Percentiles rank a stretch among this genome's conserved stretches.
Evolutionary conservation across 371 early-diverging fungal species (phyloP).

Genomic region (Syncephalastrum monosporum): DNA sequence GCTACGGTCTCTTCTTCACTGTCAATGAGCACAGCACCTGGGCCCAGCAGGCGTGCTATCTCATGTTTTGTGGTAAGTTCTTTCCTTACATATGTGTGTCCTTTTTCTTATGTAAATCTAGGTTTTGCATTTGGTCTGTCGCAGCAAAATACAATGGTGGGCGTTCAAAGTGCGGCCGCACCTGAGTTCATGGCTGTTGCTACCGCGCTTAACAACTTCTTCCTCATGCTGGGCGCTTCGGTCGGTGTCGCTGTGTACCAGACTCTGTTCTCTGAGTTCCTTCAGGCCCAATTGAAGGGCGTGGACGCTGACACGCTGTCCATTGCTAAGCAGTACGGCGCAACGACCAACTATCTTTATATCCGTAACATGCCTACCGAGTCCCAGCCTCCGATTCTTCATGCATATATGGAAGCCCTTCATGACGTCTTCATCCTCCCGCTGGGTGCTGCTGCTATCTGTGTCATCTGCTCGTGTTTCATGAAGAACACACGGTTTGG

Average conservation of each 20-base stretch:
- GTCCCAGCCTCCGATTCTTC: conserved; percentile 40
- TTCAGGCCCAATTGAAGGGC: conserved; percentile 15
- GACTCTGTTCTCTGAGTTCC: conserved; percentile 20
- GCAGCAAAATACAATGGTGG: conserved; percentile 62
- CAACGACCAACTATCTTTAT: conserved; percentile 28
- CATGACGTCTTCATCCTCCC: conserved; percentile 56
- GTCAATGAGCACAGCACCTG: conserved; percentile 31
- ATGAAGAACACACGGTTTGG: conserved; percentile 38
- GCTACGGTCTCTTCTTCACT: conserved; percentile 42
- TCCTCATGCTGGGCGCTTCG: conserved; percentile 37
- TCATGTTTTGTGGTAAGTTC: conserved; percentile 31
- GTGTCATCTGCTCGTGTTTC: conserved; percentile 48
- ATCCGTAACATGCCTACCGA: conserved; percentile 32
- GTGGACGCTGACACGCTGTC: conserved; percentile 18
- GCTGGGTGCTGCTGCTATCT: conserved; percentile 53
- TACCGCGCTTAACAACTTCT: conserved; percentile 44
- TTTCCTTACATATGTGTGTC: no score
- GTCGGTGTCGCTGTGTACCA: conserved; percentile 41
- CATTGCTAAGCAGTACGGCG: conserved; percentile 23
- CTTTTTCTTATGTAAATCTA: neutral
- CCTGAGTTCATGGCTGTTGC: conserved; percentile 61
- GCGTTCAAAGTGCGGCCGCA: conserved; percentile 53
- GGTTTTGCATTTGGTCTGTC: conserved; percentile 59
- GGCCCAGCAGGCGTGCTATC: conserved; percentile 40
- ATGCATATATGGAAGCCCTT: conserved; percentile 58